Evolutionary conservation across 495 filamentous ascomycete genomes (phyloP), one percentile per base, ranked within the genome.

Genomic region (Aspergillus wentii): DNA sequence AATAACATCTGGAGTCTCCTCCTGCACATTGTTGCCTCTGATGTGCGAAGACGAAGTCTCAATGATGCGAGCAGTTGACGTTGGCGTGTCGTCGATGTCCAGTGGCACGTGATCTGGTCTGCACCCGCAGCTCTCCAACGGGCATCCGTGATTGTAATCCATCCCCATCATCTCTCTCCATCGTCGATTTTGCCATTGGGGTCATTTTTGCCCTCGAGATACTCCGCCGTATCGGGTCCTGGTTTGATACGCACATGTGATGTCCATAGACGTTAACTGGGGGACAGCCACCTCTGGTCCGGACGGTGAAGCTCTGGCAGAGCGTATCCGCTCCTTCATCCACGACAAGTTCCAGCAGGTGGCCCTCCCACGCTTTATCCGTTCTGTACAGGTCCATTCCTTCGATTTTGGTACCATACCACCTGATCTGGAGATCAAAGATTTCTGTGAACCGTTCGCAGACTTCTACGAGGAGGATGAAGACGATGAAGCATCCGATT

Each of bases 241-340:
- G n/a, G n/a, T n/a, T n/a, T n/a, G n/a, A n/a, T n/a, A n/a, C 23
- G 57, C 59, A 61, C 44, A 68, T 71, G 69, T 68, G 45, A 98
- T 99, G 92, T 97, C 92, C 44, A 89, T 99, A 66, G 88, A 95
- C 49, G 81, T 99, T 52, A 84, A 94, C 69, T 99, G 92, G 92
- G 79, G 85, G 48, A 83, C 83, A 33, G 75, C 96, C 54, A 96
- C 91, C n/a, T 78, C 80, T 26, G 92, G 91, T 11, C 78, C 85
- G 17, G 89, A 95, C 56, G 89, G 94, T 13, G 68, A 78, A 42
- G 83, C 78, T 19, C 79, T 95, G 36, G 88, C 92, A 6, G 80
- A 86, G 48, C 70, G 69, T 35, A 92, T 99, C 57, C 86, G 90
- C 41, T 83, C 83, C 54, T 97, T 97, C 62, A 85, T 99, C 49